These are phyloP conservation scores for Diaporthe citrichinensis DNA, from an alignment of 2,329 filamentous ascomycete species.

Conservation along the genomic window DNA sequence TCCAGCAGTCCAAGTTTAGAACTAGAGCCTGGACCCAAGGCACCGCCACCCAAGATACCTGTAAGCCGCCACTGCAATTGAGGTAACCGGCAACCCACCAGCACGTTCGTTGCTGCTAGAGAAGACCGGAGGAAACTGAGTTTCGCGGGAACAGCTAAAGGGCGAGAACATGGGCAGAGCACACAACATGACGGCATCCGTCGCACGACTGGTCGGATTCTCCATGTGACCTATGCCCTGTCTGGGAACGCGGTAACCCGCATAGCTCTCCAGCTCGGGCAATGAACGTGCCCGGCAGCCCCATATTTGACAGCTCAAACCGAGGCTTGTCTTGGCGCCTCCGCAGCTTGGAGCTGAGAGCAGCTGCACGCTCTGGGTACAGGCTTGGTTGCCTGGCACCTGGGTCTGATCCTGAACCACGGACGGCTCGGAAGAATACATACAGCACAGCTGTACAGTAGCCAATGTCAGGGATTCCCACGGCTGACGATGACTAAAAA, in stretches of 20 bases:
- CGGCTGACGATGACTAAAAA: constrained; percentile 12
- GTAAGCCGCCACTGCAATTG: constrained; percentile 2
- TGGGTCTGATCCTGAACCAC: background rate
- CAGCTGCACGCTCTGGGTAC: background rate
- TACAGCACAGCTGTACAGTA: background rate
- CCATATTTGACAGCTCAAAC: constrained; percentile 31
- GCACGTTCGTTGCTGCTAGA: background rate
- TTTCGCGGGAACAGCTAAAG: too few species aligned
- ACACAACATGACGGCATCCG: constrained; percentile 25
- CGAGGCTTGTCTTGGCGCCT: constrained; percentile 23
- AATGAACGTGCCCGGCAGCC: constrained; percentile 11
- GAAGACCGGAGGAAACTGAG: background rate
- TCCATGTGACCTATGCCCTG: constrained; percentile 12
- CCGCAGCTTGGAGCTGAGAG: constrained; percentile 25
- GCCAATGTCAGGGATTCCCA: background rate
- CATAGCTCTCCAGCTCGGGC: constrained; percentile 26
- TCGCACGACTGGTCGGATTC: constrained; percentile 8
- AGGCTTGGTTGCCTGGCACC: background rate
- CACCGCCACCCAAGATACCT: background rate
- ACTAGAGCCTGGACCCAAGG: background rate
- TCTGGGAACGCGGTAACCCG: constrained; percentile 27
- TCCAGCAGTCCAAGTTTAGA: background rate
- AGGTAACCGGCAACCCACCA: background rate
- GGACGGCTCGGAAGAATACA: constrained; percentile 7
- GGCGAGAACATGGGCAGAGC: background rate